Evolutionary conservation across 106 monocot species (phyloP).

Genomic region (Dioscorea dumetorum): DNA sequence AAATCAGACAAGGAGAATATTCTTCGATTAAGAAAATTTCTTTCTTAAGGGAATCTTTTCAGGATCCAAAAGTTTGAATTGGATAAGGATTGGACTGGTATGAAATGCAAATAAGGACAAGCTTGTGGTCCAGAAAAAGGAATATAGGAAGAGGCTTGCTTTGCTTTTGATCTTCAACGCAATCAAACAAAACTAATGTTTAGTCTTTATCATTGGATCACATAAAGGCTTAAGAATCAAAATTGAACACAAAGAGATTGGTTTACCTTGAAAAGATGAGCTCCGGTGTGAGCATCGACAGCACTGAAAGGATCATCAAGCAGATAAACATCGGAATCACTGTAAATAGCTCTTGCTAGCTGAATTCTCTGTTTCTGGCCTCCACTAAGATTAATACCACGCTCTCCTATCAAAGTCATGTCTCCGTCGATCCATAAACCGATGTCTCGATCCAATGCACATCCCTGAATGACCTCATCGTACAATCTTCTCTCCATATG

Average conservation of each 20-base stretch:
- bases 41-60: too few species aligned
- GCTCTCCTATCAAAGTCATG: slow-evolving; percentile 61
- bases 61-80: too few species aligned
- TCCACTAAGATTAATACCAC: slow-evolving; percentile 80
- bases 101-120: too few species aligned
- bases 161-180: too few species aligned
- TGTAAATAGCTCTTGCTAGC: slow-evolving; percentile 79
- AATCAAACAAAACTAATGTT: too few species aligned
- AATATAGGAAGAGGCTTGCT: too few species aligned
- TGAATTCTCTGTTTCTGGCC: slow-evolving; percentile 96
- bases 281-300: slow-evolving; percentile 87
- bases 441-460: slow-evolving; percentile 69
- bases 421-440: slow-evolving; percentile 50
- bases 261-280: slow-evolving; percentile 75
- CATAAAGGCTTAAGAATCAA: not conserved
- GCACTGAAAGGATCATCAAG: slow-evolving; percentile 94
- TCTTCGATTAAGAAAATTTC: too few species aligned
- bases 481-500: slow-evolving; percentile 44
- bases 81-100: too few species aligned
- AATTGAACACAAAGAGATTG: not conserved
- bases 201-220: too few species aligned
- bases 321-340: slow-evolving; percentile 55
- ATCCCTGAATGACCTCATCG: slow-evolving; percentile 51
- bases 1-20: too few species aligned
- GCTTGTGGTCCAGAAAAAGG: too few species aligned